Percentiles rank a stretch among this genome's conserved stretches.
Evolutionary conservation across 805 yeast species (phyloP).

Genomic region (Diddensiella transvaalensis): DNA sequence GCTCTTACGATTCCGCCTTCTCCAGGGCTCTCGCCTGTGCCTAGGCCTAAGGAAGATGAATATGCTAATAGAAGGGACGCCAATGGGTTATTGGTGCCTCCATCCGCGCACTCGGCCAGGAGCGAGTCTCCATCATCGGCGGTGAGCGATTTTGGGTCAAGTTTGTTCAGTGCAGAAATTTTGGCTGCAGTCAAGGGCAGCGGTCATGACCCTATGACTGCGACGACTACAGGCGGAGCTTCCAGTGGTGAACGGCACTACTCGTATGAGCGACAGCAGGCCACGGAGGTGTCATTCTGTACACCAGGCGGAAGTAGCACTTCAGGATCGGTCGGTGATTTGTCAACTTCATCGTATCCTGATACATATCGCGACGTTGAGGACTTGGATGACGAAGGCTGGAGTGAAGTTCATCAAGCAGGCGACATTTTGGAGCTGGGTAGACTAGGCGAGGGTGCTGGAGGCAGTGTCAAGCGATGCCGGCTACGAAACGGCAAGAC

Average conservation of each 20-base stretch:
- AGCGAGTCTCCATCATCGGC: conserved; percentile 15
- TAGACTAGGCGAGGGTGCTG: conserved; percentile 88
- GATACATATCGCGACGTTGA: conserved; percentile 21
- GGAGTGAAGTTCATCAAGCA: conserved; percentile 59
- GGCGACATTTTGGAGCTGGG: conserved; percentile 65
- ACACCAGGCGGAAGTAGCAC: too few species aligned
- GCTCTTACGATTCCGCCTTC: conserved; percentile 24
- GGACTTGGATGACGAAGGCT: conserved; percentile 65
- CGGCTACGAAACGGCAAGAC: conserved; percentile 52
- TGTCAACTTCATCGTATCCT: neutral
- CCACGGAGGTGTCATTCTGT: too few species aligned
- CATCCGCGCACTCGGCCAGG: conserved; percentile 1
- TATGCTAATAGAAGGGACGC: neutral
- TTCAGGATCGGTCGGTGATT: neutral
- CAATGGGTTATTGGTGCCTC: conserved; percentile 2
- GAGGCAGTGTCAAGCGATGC: conserved; percentile 87
- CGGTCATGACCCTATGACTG: neutral
- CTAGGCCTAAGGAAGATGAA: neutral
- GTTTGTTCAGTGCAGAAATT: conserved; percentile 24
- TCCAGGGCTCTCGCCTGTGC: conserved; percentile 3
- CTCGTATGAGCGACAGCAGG: neutral
- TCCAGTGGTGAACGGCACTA: neutral
- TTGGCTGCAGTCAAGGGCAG: conserved; percentile 25
- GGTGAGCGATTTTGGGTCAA: conserved; percentile 14
- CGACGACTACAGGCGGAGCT: neutral